Conservation (phyloP, 768 basidiomycete genomes). For the Tephrocybe sp. region DNA sequence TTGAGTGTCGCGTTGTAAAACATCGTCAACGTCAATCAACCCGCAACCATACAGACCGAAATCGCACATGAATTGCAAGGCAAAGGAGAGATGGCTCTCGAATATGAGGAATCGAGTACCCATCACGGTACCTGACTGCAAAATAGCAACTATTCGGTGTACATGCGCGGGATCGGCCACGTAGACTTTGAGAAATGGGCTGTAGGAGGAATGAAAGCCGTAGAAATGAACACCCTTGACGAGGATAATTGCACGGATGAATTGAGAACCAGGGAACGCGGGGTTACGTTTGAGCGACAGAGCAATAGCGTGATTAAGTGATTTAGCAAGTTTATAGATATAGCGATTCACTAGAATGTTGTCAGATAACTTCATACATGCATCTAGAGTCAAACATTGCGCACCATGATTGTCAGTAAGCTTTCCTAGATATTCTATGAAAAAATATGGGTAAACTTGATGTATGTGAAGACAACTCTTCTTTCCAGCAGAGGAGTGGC, state of each 20-base stretch:
- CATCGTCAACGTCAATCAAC: constrained; percentile 74
- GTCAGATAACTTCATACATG: constrained; percentile 3
- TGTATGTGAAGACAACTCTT: constrained; percentile 89
- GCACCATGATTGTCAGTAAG: constrained; percentile 65
- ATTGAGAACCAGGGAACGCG: constrained; percentile 52
- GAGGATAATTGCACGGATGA: constrained; percentile 73
- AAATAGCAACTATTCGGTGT: constrained; percentile 69
- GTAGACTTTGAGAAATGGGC: constrained; percentile 87
- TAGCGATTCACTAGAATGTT: constrained; percentile 64
- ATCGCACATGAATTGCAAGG: constrained; percentile 93
- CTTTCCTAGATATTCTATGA: constrained; percentile 74
- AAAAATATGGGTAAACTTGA: constrained; percentile 94
- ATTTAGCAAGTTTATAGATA: constrained; percentile 64
- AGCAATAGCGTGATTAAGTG: constrained; percentile 85
- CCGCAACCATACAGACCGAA: constrained; percentile 95
- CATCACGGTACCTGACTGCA: constrained; percentile 85
- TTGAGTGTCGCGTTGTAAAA: constrained; percentile 49
- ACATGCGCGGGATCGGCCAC: constrained; percentile 70
- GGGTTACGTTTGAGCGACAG: constrained; percentile 78
- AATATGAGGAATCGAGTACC: constrained; percentile 74
- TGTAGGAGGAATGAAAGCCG: constrained; percentile 84
- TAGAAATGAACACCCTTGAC: constrained; percentile 98
- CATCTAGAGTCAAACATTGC: constrained; percentile 9
- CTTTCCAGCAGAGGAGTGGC: constrained; percentile 72
- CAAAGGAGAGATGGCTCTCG: constrained; percentile 88